These are phyloP conservation scores for Cylindricascospora bacillispora DNA, from an alignment of 1,139 yeast genomes.

Conservation along the genomic window DNA sequence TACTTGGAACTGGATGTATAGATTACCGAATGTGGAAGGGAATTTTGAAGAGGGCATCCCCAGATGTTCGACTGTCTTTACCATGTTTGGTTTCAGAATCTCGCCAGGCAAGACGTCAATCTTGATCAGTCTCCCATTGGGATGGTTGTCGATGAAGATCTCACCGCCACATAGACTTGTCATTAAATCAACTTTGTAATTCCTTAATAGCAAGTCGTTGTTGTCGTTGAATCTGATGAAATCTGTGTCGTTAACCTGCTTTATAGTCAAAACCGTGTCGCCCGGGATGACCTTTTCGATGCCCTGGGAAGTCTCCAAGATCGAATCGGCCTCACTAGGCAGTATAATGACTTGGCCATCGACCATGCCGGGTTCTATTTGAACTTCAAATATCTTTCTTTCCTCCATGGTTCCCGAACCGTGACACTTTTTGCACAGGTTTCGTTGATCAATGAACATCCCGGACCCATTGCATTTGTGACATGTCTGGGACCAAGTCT, in stretches of 20 bases:
- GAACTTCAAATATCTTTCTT: slow-evolving; percentile 39
- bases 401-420: slow-evolving; percentile 32
- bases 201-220: slow-evolving; percentile 11
- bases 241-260: slow-evolving; percentile 16
- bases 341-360: slow-evolving; percentile 40
- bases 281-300: slow-evolving; percentile 39
- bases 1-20: slow-evolving; percentile 18
- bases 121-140: slow-evolving; percentile 16
- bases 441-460: slow-evolving; percentile 22
- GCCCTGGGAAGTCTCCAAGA: slow-evolving; percentile 27
- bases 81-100: slow-evolving; percentile 12
- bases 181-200: slow-evolving; percentile 14
- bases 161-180: slow-evolving; percentile 23
- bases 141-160: slow-evolving; percentile 17
- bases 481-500: slow-evolving; percentile 27
- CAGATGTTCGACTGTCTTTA: slow-evolving; percentile 16
- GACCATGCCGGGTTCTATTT: slow-evolving; percentile 40
- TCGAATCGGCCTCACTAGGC: slow-evolving; percentile 54
- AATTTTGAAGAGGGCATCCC: slow-evolving; percentile 19
- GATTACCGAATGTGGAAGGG: slow-evolving; percentile 10
- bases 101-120: slow-evolving; percentile 20
- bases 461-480: slow-evolving; percentile 31
- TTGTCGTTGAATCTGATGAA: slow-evolving; percentile 10
- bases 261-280: slow-evolving; percentile 41
- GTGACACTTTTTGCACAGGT: slow-evolving; percentile 31